These are phyloP conservation scores for Salvia sclarea DNA, from an alignment of 305 asterid genomes.

Conservation along the genomic window DNA sequence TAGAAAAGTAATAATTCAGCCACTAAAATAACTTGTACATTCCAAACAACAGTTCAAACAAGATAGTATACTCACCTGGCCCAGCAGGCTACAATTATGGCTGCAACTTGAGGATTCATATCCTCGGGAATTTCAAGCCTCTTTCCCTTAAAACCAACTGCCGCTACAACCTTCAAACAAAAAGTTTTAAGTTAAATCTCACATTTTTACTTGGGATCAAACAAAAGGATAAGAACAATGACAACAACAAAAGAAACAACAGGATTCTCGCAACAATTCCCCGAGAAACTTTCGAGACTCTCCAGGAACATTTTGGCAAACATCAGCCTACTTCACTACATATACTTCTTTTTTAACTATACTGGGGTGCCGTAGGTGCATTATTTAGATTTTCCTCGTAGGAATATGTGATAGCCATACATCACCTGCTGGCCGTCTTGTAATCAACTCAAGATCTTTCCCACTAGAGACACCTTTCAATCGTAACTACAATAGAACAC, in stretches of 20 bases:
- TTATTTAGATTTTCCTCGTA: neutral
- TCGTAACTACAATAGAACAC: neutral
- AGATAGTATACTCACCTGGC: constrained; percentile 62
- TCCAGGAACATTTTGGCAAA: too few species aligned
- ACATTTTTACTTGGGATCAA: constrained; percentile 3
- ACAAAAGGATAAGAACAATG: neutral
- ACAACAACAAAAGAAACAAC: constrained; percentile 8
- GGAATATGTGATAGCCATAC: neutral
- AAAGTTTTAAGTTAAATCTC: constrained; percentile 21
- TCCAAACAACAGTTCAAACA: constrained; percentile 23
- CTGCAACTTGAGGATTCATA: constrained; percentile 73
- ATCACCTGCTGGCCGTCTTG: constrained; percentile 22
- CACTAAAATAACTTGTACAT: constrained; percentile 13
- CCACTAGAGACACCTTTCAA: neutral
- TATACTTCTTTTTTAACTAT: neutral
- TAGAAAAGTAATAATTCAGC: neutral
- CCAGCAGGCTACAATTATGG: constrained; percentile 82
- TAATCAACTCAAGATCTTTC: constrained; percentile 55
- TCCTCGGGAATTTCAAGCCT: constrained; percentile 85
- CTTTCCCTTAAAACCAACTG: constrained; percentile 79
- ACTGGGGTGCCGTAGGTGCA: neutral
- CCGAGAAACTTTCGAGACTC: neutral
- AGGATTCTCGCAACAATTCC: constrained; percentile 7
- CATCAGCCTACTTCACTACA: neutral
- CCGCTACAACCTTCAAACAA: constrained; percentile 78